A percentile compares a stretch with the other conserved stretches of the same genome.
These are phyloP conservation scores for Bauhinia variegata DNA, from an alignment of 306 rosid species.

Conservation along the genomic window DNA sequence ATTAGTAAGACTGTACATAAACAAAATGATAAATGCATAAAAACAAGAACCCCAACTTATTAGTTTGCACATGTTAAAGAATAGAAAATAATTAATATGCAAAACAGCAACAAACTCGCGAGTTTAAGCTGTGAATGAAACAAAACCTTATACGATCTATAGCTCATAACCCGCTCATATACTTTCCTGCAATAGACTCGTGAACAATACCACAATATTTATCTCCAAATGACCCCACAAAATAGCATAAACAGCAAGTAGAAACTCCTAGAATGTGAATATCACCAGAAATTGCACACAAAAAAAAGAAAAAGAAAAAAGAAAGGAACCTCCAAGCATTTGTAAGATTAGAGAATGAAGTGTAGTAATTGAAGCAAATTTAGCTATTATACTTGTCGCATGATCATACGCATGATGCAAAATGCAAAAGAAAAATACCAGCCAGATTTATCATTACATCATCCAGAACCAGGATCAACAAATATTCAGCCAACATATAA, in stretches of 20 bases:
- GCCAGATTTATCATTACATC: background rate
- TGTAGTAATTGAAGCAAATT: background rate
- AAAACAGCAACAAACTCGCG: background rate
- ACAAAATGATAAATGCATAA: background rate
- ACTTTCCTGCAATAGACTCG: too few species aligned
- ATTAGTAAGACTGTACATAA: conserved; percentile 5
- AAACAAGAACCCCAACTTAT: background rate
- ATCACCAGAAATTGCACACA: too few species aligned
- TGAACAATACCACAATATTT: too few species aligned
- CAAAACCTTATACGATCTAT: too few species aligned
- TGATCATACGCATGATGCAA: background rate
- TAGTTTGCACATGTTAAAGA: conserved; percentile 1
- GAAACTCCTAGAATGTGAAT: too few species aligned
- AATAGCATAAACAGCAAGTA: too few species aligned
- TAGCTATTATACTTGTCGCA: background rate
- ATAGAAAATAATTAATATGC: background rate
- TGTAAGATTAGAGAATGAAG: too few species aligned
- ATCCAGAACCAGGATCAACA: background rate
- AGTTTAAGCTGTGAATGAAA: background rate
- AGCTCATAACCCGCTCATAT: too few species aligned
- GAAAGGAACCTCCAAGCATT: too few species aligned
- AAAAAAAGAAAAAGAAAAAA: too few species aligned
- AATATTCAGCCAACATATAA: background rate
- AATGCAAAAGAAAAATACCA: background rate
- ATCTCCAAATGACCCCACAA: too few species aligned